Conservation (phyloP, 768 basidiomycete genomes). For the Candolleomyces efflorescens region DNA sequence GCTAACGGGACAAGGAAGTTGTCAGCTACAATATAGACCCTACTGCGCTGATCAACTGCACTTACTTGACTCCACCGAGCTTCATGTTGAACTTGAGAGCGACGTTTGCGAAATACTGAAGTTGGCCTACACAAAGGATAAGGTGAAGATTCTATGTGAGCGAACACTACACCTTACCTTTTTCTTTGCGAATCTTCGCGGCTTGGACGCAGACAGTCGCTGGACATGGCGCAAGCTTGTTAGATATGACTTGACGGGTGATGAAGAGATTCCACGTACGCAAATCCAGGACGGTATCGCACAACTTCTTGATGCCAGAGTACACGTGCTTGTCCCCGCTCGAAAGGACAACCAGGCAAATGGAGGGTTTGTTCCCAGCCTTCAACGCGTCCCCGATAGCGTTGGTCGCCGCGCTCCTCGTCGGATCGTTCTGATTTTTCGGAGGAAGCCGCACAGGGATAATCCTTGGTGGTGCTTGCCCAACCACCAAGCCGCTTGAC, state of each 20-base stretch:
- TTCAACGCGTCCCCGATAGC: conserved; percentile 39
- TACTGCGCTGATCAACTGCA: neutral
- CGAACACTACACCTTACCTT: conserved; percentile 35
- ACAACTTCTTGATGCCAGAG: conserved; percentile 68
- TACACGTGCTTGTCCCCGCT: conserved; percentile 73
- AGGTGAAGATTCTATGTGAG: conserved; percentile 19
- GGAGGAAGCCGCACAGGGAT: conserved; percentile 44
- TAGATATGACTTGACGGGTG: neutral
- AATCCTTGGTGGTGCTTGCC: conserved; percentile 29
- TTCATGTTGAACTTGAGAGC: conserved; percentile 83
- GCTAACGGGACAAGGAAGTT: conserved; percentile 18
- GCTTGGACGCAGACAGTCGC: conserved; percentile 75
- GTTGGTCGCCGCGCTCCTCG: conserved; percentile 45
- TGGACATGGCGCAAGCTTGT: conserved; percentile 10
- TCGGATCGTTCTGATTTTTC: conserved; percentile 50
- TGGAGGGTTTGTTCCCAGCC: conserved; percentile 41
- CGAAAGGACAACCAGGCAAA: conserved; percentile 66
- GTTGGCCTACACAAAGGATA: conserved; percentile 39
- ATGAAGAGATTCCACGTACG: conserved; percentile 20
- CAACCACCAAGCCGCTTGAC: conserved; percentile 57
- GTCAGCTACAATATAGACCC: conserved; percentile 1
- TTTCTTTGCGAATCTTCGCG: conserved; percentile 65
- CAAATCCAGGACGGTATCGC: conserved; percentile 63
- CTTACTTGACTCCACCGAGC: conserved; percentile 74
- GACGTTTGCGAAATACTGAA: conserved; percentile 75